Evolutionary conservation across 495 filamentous ascomycete species (phyloP).

Genomic region (Hypomontagnella monticulosa): DNA sequence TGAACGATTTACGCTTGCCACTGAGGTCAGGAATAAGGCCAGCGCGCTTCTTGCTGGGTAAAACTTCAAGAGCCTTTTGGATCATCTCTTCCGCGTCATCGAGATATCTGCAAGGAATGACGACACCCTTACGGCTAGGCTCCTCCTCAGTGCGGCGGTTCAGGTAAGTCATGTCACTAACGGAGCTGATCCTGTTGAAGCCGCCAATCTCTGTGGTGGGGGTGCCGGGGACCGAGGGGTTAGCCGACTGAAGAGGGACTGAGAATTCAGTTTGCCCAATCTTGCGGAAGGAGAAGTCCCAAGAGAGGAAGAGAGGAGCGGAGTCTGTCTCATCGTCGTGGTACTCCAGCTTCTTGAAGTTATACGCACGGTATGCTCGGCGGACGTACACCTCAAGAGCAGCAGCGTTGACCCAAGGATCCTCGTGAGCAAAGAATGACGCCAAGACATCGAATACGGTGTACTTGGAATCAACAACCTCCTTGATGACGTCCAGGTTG

Average conservation of each 20-base stretch:
- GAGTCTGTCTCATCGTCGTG: constrained; percentile 76
- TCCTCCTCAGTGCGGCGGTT: constrained; percentile 72
- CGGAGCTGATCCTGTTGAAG: constrained; percentile 87
- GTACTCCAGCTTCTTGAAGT: constrained; percentile 87
- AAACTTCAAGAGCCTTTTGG: constrained; percentile 79
- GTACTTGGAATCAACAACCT: constrained; percentile 97
- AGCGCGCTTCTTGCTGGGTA: constrained; percentile 67
- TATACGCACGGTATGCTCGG: constrained; percentile 95
- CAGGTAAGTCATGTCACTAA: constrained; percentile 95
- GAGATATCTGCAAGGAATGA: constrained; percentile 89
- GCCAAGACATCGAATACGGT: constrained; percentile 97
- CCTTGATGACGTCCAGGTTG: constrained; percentile 84
- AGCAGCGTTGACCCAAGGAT: constrained; percentile 94
- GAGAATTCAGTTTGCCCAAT: constrained; percentile 90
- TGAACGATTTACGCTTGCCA: constrained; percentile 72
- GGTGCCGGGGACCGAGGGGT: constrained; percentile 86
- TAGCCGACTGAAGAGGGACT: constrained; percentile 74
- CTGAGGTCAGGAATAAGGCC: constrained; percentile 72
- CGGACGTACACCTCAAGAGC: constrained; percentile 96
- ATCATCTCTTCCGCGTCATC: constrained; percentile 93
- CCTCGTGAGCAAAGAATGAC: constrained; percentile 90
- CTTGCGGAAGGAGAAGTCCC: constrained; percentile 95
- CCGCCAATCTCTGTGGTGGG: constrained; percentile 70
- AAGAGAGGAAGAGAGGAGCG: constrained; percentile 79
- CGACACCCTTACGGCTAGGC: constrained; percentile 89